Conservation (phyloP, 768 basidiomycete species). For the Rhizopogon salebrosus region DNA sequence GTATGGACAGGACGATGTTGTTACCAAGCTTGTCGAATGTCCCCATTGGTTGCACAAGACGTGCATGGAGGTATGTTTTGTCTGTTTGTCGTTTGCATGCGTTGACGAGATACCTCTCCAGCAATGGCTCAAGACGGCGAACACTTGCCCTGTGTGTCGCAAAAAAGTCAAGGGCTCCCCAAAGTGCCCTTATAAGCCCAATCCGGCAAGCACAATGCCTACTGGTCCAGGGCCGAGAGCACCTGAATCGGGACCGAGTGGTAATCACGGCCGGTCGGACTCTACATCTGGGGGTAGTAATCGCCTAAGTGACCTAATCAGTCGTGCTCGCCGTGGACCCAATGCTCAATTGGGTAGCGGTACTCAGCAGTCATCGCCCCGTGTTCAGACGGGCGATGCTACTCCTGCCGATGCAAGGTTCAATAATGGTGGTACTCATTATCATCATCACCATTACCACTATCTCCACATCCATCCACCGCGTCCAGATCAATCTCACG, state of each 20-base stretch:
- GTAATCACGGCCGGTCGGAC: background rate
- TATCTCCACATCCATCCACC: constrained; percentile 1
- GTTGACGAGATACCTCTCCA: constrained; percentile 20
- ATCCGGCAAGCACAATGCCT: background rate
- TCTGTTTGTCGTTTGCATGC: background rate
- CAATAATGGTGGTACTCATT: background rate
- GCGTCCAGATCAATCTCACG: background rate
- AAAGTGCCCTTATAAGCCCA: background rate
- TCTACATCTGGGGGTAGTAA: background rate
- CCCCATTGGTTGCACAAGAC: constrained; percentile 77
- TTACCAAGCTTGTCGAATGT: constrained; percentile 66
- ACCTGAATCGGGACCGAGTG: background rate
- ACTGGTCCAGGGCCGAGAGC: background rate
- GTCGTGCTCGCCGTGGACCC: background rate
- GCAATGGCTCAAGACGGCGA: constrained; percentile 79
- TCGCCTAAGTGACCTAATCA: background rate
- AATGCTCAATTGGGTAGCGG: background rate
- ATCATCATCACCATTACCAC: background rate
- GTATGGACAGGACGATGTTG: constrained; percentile 59
- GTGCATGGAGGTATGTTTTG: constrained; percentile 60
- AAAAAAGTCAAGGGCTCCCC: constrained; percentile 38
- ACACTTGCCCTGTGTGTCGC: constrained; percentile 79
- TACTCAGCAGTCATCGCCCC: background rate
- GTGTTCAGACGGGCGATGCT: background rate
- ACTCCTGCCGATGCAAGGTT: background rate